Base-by-base conservation (phyloP, 2,329 filamentous ascomycete species). In the Monosporascus sp. region DNA sequence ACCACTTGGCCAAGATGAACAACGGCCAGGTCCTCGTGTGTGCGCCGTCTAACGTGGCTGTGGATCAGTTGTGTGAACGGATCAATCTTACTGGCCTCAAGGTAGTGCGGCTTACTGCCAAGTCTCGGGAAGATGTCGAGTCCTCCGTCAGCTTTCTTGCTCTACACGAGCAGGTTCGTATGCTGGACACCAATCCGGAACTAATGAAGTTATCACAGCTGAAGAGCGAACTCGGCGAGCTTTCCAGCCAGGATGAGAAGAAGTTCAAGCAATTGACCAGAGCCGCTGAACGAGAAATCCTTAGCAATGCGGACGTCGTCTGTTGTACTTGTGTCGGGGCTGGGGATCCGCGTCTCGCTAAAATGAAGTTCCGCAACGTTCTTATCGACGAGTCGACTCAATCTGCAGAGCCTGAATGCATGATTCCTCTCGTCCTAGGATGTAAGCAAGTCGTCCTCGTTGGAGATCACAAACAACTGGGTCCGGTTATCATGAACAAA, bases 401-500 rank as follows among this genome's bases (percentile, higher is more conserved):
- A 68, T 97, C 94, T 17, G 94, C 94, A 3, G 94, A 99, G 70
- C 94, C 94, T 0, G 94, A 99, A 71, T 99, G 94, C 71, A 96
- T 99, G 90, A 99, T 99, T 63, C 94, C 94, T 18, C 78, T 99
- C 41, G 93, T 99, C 35, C 80, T 99, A 22, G 94, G 94, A 49
- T 99, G 94, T 78, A 99, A 99, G 75, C 94, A 99, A 71, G 91
- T 97, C 48, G 94, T 99, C n/a, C 82, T 99, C 37, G 94, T 99
- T 43, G 94, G 94, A 67, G 94, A 99, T 67, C 94, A 99, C 72
- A 95, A 97, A 72, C 94, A 99, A 70, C 83, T 99, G 59, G 94
- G 94, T 0, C 94, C 94, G 1, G 94, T 99, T 64, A 97, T 99
- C 68, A 99, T 99, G 93, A 99, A 99, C 80, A 99, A 99, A 81